Conservation (phyloP, 345 rosid genomes). For the Brassica napus region Da-Ae NC_063449.1:6207001-6207500, state of each 20-base stretch:
- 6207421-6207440: slow-evolving; percentile 77
- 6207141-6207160: slow-evolving; percentile 14
- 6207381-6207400: slow-evolving; percentile 99
- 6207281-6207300: slow-evolving; percentile 25
- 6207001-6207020: slow-evolving; percentile 86
- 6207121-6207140: slow-evolving; percentile 9
- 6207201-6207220: slow-evolving; percentile 1
- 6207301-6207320: slow-evolving; percentile 14
- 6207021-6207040: slow-evolving; percentile 2
- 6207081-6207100: slow-evolving; percentile 7
- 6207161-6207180: slow-evolving; percentile 2
- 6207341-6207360: slow-evolving; percentile 53
- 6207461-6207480: slow-evolving; percentile 71
- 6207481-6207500: slow-evolving; percentile 19
- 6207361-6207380: slow-evolving; percentile 95
- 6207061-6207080: slow-evolving; percentile 9
- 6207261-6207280: slow-evolving; percentile 3
- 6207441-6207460: slow-evolving; percentile 82
- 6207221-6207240: neutral
- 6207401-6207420: slow-evolving; percentile 84
- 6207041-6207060: slow-evolving; percentile 13
- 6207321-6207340: slow-evolving; percentile 13
- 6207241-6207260: slow-evolving; percentile 2
- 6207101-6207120: slow-evolving; percentile 6
- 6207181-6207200: neutral